Base-by-base conservation (phyloP, 2,329 filamentous ascomycete genomes). In the Colletotrichum liaoningense region DNA sequence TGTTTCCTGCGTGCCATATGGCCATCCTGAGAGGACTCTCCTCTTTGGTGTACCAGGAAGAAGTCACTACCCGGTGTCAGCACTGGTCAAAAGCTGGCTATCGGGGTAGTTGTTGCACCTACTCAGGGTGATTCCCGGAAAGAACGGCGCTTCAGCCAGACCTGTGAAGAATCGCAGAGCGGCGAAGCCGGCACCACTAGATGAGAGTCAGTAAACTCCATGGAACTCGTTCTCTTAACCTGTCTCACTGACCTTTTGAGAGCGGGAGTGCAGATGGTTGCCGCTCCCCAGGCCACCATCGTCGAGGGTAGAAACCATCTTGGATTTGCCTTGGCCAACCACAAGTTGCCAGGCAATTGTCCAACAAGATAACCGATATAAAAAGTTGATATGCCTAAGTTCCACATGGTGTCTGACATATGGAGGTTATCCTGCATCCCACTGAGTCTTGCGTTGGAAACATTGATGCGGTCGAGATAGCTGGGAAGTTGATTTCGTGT, bases 381-480 rank as follows among this genome's bases (percentile, higher is more conserved):
- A 75, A 83, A 87, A 46, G 80, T 81, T 28, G 79, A 85, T 26
- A 83, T 85, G 64, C 78, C 84, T 59, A 81, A 75, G 46, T 78
- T 80, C 79, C 85, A 86, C 42, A 82, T 76, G 2, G 77, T 80
- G 56, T 80, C 77, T 30, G 64, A 75, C 72, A 84, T 80, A n/a
- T 74, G 30, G 4, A 86, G 78, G 69, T 83, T 81, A 22, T 76
- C 69, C 68, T 81, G 78, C 57, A 84, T 77, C 3, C 81, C 80
- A 19, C 80, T 80, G 24, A 84, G 78, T 60, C 80, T 79, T 9
- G 82, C 82, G 74, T 83, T 84, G 64, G 84, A 86, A 60, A 88
- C 85, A 76, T 88, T 88, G 54, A 86, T 86, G 62, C 86, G 81
- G 75, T 88, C 86, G 65, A 88, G 81, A 76, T 87, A 87, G 75